phyloP scores from a whole-genome alignment of 164 flowering plant genomes.

The Stephania yunnanensis region DNA sequence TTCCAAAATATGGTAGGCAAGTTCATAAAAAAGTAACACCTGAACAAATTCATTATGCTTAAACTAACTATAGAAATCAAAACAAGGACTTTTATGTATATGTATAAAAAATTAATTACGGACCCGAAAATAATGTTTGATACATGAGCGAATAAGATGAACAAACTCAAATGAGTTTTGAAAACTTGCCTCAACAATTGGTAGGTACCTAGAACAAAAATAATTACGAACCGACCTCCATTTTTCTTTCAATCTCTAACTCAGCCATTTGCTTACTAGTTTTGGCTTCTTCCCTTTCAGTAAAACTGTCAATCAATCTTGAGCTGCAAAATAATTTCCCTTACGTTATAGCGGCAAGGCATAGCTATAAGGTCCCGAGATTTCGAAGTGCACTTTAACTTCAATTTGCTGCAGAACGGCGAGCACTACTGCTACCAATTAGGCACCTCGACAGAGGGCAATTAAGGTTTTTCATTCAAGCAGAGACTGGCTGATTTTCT shows the following conservation, averaged over 20 bases:
- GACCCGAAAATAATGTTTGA: not conserved
- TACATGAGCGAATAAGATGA: not conserved
- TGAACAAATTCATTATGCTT: not conserved
- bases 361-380: not conserved
- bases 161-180: not conserved
- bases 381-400: not conserved
- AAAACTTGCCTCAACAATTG: not conserved
- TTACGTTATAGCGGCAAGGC: not conserved
- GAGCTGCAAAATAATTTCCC: not conserved
- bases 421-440: not conserved
- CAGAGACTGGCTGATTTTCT: constrained; percentile 35
- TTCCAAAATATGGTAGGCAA: too few species aligned
- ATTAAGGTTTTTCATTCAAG: constrained; percentile 18
- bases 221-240: not conserved
- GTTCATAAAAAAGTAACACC: not conserved
- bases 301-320: not conserved
- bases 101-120: too few species aligned
- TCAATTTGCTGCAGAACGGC: not conserved
- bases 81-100: too few species aligned
- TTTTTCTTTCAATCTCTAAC: not conserved
- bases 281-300: not conserved
- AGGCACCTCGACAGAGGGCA: not conserved
- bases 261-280: not conserved
- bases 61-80: not conserved
- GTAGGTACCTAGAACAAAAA: not conserved